Evolutionary conservation across 495 filamentous ascomycete species (phyloP).

Genomic region (Lasiosphaeria miniovina): DNA sequence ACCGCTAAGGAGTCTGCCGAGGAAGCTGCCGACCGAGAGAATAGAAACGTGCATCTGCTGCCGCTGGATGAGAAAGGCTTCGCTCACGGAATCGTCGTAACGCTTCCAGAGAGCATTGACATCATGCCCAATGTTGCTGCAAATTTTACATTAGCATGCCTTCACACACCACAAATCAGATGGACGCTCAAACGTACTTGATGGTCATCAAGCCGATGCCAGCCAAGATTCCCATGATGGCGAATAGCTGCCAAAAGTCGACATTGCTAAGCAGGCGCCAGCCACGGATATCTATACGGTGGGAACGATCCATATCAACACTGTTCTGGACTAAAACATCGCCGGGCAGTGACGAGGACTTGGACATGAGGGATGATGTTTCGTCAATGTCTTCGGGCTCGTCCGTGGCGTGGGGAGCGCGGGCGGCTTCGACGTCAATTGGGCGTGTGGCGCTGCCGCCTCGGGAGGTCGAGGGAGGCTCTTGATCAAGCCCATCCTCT

Average conservation of each 20-base stretch:
- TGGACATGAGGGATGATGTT: slow-evolving; percentile 79
- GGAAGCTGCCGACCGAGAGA: slow-evolving; percentile 79
- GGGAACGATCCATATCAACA: slow-evolving; percentile 55
- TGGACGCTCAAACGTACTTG: slow-evolving; percentile 62
- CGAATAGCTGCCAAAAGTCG: slow-evolving; percentile 89
- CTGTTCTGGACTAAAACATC: slow-evolving; percentile 50
- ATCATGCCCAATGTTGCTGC: slow-evolving; percentile 92
- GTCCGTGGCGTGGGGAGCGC: slow-evolving; percentile 24
- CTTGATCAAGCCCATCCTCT: slow-evolving; percentile 10
- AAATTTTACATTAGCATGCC: slow-evolving; percentile 34
- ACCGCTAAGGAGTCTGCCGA: slow-evolving; percentile 76
- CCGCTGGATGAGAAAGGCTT: slow-evolving; percentile 72
- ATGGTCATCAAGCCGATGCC: slow-evolving; percentile 98
- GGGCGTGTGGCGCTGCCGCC: slow-evolving; percentile 16
- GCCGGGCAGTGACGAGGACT: slow-evolving; percentile 46
- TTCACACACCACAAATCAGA: neutral
- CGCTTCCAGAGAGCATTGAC: slow-evolving; percentile 74
- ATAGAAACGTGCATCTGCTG: slow-evolving; percentile 94
- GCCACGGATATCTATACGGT: slow-evolving; percentile 87
- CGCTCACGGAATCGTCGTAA: slow-evolving; percentile 69
- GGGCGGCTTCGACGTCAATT: slow-evolving; percentile 38
- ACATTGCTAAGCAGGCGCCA: slow-evolving; percentile 66
- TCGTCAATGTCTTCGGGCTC: slow-evolving; percentile 58
- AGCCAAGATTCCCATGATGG: slow-evolving; percentile 80
- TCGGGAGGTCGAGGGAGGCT: slow-evolving; percentile 14